Evolutionary conservation across 1,139 yeast species (phyloP).

Genomic region (Torulaspora pretoriensis): DNA sequence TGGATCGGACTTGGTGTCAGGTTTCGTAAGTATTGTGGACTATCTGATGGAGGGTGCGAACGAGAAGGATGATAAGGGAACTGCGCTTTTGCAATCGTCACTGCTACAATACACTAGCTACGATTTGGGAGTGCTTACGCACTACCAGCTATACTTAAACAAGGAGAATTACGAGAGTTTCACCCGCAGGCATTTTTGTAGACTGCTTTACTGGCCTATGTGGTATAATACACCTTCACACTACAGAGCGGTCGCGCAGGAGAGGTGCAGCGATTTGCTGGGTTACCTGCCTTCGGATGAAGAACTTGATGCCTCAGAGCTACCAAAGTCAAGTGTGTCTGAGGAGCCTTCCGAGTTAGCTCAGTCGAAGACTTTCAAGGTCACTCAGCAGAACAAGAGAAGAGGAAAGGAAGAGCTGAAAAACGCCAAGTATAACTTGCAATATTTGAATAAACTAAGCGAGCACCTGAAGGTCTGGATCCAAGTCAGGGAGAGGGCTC

Average conservation of each 20-base stretch:
- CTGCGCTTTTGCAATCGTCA: conserved; percentile 19
- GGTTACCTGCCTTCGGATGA: conserved; percentile 23
- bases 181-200: conserved; percentile 57
- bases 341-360: conserved; percentile 22
- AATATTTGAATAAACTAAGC: conserved; percentile 19
- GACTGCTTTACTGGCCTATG: conserved; percentile 73
- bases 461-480: conserved; percentile 23
- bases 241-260: conserved; percentile 47
- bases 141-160: conserved; percentile 59
- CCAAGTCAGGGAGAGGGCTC: conserved; percentile 15
- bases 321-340: conserved; percentile 17
- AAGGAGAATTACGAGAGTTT: conserved; percentile 59
- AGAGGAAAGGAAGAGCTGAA: conserved; percentile 39
- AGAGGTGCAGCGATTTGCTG: conserved; percentile 39
- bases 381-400: conserved; percentile 18
- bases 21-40: conserved; percentile 48
- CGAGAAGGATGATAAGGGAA: conserved; percentile 1
- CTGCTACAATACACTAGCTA: conserved; percentile 24
- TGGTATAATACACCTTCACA: conserved; percentile 73
- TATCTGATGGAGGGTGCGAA: conserved; percentile 29
- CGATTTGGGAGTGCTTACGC: conserved; percentile 38
- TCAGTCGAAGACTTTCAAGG: conserved; percentile 31
- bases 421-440: conserved; percentile 49
- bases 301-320: conserved; percentile 19
- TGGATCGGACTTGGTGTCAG: conserved; percentile 39